phyloP scores from a whole-genome alignment of 2,329 filamentous ascomycete species.

The Venturia aucupariae region DNA sequence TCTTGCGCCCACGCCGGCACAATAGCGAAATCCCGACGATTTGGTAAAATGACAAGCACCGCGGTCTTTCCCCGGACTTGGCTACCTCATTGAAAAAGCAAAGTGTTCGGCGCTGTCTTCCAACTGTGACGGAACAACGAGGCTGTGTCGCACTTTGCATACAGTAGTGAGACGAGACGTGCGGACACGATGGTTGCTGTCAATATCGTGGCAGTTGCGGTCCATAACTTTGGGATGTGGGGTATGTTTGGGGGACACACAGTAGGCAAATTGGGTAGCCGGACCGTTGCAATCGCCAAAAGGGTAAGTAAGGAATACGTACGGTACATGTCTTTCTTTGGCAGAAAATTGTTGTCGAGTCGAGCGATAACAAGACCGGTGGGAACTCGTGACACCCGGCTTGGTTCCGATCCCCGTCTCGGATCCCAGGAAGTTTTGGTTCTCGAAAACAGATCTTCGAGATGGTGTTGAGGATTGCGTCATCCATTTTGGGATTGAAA shows the following conservation, averaged over 20 bases:
- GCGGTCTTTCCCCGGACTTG: background rate
- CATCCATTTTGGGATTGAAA: background rate
- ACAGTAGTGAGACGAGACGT: background rate
- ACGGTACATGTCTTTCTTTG: background rate
- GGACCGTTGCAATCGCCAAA: background rate
- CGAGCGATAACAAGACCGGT: background rate
- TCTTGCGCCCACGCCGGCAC: background rate
- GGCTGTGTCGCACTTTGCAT: background rate
- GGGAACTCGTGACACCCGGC: background rate
- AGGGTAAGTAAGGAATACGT: background rate
- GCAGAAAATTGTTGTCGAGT: background rate
- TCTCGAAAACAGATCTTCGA: background rate
- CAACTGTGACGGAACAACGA: background rate
- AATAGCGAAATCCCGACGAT: background rate
- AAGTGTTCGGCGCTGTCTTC: background rate
- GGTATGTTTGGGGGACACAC: background rate
- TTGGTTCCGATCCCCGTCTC: background rate
- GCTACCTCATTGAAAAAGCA: background rate
- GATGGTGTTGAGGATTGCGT: background rate
- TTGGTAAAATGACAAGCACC: background rate
- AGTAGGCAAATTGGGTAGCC: background rate
- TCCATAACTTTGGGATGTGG: background rate
- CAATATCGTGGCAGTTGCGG: background rate
- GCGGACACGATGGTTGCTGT: background rate
- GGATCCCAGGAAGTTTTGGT: background rate